These are phyloP conservation scores for Xerocomus potaroensis DNA, from an alignment of 768 basidiomycete species.

Conservation along the genomic window DNA sequence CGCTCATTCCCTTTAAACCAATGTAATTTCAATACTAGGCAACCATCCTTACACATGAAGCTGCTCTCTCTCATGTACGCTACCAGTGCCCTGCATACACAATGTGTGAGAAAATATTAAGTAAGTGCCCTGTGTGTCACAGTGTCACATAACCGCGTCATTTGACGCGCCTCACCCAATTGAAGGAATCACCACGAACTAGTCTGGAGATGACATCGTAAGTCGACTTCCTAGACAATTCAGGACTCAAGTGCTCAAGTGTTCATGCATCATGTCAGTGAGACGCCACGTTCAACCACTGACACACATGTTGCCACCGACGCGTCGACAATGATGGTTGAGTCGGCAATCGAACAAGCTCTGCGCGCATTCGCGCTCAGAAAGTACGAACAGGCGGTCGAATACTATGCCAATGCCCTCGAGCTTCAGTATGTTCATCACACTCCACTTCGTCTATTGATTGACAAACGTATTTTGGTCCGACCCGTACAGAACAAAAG, in stretches of 20 bases:
- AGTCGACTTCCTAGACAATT: conserved; percentile 5
- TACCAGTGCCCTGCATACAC: no score
- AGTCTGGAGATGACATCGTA: conserved; percentile 22
- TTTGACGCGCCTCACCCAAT: conserved; percentile 2
- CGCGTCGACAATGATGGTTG: conserved; percentile 37
- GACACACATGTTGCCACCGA: conserved; percentile 14
- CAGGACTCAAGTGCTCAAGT: no score
- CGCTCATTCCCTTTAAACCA: conserved; percentile 3
- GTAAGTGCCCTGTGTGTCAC: no score
- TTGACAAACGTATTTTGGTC: conserved; percentile 10
- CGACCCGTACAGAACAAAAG: conserved; percentile 59
- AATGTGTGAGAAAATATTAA: no score
- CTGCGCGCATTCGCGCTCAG: conserved; percentile 86
- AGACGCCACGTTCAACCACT: conserved; percentile 1
- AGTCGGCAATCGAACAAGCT: conserved; percentile 67
- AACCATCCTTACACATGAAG: no score
- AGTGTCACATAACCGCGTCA: conserved; percentile 16
- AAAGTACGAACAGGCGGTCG: conserved; percentile 83
- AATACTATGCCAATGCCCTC: conserved; percentile 78
- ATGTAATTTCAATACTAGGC: conserved; percentile 24
- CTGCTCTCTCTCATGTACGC: no score
- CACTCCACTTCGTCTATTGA: background rate
- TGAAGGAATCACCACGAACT: background rate
- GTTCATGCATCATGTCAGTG: conserved; percentile 6
- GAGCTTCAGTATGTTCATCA: conserved; percentile 67